Percentiles rank a stretch among this genome's conserved stretches.
These are phyloP conservation scores for Guadua angustifolia DNA, from an alignment of 176 grass and related monocot genomes.

Conservation along the genomic window DNA sequence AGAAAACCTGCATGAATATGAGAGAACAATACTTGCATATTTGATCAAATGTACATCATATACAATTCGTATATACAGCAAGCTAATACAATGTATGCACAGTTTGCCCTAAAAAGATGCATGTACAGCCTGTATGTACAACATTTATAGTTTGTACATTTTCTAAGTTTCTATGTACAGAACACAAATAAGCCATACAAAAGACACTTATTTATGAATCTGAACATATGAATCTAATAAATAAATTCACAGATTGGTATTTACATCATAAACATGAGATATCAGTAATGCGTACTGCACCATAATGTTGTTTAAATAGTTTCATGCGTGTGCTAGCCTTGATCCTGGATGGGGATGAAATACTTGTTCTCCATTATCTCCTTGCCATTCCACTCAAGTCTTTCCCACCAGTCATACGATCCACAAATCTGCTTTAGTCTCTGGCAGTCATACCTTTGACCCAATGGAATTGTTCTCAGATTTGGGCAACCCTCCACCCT, in stretches of 20 bases:
- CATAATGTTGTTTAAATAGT: background rate
- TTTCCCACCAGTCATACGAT: conserved; percentile 57
- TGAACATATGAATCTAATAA: conserved; percentile 15
- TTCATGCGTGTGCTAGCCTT: conserved; percentile 27
- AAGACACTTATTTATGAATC: conserved; percentile 26
- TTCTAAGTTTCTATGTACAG: background rate
- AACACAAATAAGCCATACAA: background rate
- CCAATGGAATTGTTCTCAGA: conserved; percentile 52
- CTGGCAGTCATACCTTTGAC: conserved; percentile 15
- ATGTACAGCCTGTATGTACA: background rate
- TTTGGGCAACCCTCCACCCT: conserved; percentile 57
- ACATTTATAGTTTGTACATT: background rate
- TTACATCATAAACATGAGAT: conserved; percentile 10
- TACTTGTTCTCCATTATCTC: conserved; percentile 42
- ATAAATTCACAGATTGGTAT: background rate
- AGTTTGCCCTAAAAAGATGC: no score
- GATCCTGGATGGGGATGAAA: conserved; percentile 50
- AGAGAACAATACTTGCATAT: background rate
- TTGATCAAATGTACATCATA: background rate
- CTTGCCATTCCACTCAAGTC: conserved; percentile 34
- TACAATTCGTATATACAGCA: conserved; percentile 5
- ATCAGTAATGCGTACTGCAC: no score
- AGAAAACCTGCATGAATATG: background rate
- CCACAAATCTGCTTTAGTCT: conserved; percentile 71
- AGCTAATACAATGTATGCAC: background rate